Conservation (phyloP, 352 stramenopile genomes). For the Saprolegnia parasitica region DNA sequence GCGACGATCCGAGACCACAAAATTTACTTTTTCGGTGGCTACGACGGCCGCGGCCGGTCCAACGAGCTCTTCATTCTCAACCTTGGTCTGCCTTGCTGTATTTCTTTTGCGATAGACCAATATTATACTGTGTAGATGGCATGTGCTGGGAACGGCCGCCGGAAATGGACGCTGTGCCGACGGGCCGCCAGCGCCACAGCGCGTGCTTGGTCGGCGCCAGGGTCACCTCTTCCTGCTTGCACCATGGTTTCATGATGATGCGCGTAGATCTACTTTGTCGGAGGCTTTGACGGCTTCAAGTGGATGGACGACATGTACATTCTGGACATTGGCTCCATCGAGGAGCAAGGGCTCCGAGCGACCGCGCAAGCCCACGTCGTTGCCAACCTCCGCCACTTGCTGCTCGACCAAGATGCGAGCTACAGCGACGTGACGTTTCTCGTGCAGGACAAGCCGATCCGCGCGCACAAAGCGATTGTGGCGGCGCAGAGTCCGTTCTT, state of each 20-base stretch:
- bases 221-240: background rate
- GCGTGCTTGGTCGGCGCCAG: slow-evolving; percentile 29
- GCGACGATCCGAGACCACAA: slow-evolving; percentile 21
- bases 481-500: slow-evolving; percentile 25
- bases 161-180: slow-evolving; percentile 1
- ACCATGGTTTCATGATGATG: background rate
- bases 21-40: slow-evolving; percentile 31
- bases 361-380: slow-evolving; percentile 15
- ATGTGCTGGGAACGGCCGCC: slow-evolving; percentile 28
- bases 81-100: background rate
- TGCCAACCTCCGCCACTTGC: slow-evolving; percentile 16
- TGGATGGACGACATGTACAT: slow-evolving; percentile 31
- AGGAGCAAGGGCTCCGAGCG: slow-evolving; percentile 20
- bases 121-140: slow-evolving; percentile 5
- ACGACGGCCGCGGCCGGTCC: slow-evolving; percentile 29
- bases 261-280: slow-evolving; percentile 23
- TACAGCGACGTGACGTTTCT: slow-evolving; percentile 30
- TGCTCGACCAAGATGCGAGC: slow-evolving; percentile 23
- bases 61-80: slow-evolving; percentile 31
- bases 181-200: slow-evolving; percentile 28
- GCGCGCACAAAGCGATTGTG: slow-evolving; percentile 30
- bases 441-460: slow-evolving; percentile 23
- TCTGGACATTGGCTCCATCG: slow-evolving; percentile 29
- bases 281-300: slow-evolving; percentile 32
- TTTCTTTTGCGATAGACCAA: background rate